phyloP scores from a whole-genome alignment of 2,329 filamentous ascomycete species.

The Lasiodiplodia sp. region DNA sequence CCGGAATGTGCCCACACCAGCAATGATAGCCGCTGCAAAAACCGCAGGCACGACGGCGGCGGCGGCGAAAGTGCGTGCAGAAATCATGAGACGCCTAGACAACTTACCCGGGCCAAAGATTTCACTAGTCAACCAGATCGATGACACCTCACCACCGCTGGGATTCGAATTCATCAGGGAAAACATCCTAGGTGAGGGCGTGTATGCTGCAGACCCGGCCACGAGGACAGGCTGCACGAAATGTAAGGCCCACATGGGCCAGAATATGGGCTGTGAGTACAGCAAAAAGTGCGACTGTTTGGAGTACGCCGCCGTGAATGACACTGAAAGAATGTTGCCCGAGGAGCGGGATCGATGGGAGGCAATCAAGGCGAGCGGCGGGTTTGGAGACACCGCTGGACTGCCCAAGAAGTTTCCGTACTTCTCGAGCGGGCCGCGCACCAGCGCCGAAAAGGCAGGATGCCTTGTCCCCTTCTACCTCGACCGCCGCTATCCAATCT shows the following conservation, averaged over 20 bases:
- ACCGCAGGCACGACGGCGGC: conserved; percentile 41
- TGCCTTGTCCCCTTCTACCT: conserved; percentile 53
- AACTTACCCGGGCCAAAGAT: conserved; percentile 51
- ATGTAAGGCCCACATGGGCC: conserved; percentile 65
- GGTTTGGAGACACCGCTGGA: conserved; percentile 40
- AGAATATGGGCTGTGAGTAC: conserved; percentile 67
- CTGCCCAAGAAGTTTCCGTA: conserved; percentile 69
- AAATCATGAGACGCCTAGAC: conserved; percentile 46
- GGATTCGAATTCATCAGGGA: conserved; percentile 74
- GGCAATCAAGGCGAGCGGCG: conserved; percentile 33
- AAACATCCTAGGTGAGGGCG: conserved; percentile 66
- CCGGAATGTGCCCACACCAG: conserved; percentile 42
- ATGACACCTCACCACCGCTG: conserved; percentile 62
- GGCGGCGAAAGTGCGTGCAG: conserved; percentile 45
- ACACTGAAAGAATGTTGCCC: conserved; percentile 35
- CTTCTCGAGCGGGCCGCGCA: conserved; percentile 45
- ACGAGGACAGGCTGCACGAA: conserved; percentile 72
- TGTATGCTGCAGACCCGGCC: conserved; percentile 65
- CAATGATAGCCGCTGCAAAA: conserved; percentile 45
- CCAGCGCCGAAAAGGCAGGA: conserved; percentile 30
- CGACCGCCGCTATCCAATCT: conserved; percentile 63
- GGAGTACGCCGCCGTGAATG: conserved; percentile 63
- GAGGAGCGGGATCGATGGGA: conserved; percentile 30
- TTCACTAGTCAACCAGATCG: conserved; percentile 69
- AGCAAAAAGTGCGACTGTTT: conserved; percentile 70